Conservation (phyloP, 768 basidiomycete genomes). For the Imleria badia region DNA sequence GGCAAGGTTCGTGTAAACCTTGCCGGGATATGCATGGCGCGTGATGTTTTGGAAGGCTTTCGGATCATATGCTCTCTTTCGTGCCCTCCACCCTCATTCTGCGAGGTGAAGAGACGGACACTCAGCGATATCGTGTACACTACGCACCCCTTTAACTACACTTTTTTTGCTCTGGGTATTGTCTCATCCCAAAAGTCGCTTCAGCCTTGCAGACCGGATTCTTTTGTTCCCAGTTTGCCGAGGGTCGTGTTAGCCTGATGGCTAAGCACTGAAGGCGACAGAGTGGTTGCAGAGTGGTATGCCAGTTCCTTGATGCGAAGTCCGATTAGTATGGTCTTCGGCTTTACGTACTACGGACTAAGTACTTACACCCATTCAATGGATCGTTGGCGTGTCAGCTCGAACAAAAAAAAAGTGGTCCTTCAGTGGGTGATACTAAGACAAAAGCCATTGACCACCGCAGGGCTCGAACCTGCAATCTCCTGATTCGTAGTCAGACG, state of each 20-base stretch:
- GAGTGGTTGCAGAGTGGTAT: too few relatives aligned
- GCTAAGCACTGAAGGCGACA: too few relatives aligned
- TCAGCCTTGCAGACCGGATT: too few relatives aligned
- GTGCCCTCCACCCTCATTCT: neutral
- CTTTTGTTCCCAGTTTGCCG: too few relatives aligned
- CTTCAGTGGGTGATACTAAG: too few relatives aligned
- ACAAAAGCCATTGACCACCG: constrained; percentile 58
- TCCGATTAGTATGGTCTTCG: too few relatives aligned
- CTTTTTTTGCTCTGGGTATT: neutral
- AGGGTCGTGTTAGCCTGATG: too few relatives aligned
- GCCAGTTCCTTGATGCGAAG: too few relatives aligned
- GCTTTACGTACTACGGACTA: too few relatives aligned
- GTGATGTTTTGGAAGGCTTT: neutral
- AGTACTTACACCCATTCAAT: too few relatives aligned
- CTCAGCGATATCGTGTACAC: constrained; percentile 12
- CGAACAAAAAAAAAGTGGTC: too few relatives aligned
- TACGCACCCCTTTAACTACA: constrained; percentile 11
- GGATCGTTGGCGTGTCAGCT: too few relatives aligned
- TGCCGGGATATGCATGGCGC: neutral
- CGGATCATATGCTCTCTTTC: neutral
- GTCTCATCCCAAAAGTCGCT: neutral
- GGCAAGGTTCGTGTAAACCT: neutral
- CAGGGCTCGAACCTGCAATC: constrained; percentile 93
- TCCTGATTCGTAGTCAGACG: constrained; percentile 95
- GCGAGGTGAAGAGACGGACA: neutral